These are phyloP conservation scores for Neodidymelliopsis sp. DNA, from an alignment of 2,329 filamentous ascomycete species.

Conservation along the genomic window DNA sequence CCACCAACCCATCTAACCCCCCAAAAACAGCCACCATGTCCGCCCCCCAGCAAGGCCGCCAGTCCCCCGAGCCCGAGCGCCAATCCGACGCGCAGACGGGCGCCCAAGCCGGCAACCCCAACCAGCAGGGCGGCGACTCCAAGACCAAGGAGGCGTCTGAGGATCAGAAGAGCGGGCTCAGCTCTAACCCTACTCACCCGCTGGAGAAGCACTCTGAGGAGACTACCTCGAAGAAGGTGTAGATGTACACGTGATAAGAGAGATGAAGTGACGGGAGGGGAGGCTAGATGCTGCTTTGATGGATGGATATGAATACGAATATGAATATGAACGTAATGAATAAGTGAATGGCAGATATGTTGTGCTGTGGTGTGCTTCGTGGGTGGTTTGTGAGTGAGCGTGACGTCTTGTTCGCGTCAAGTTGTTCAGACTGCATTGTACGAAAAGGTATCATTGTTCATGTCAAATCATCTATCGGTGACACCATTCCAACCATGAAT, in stretches of 20 bases:
- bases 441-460: too few relatives aligned
- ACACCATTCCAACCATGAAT: too few relatives aligned
- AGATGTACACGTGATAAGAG: not conserved
- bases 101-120: constrained; percentile 64
- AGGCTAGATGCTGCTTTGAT: too few relatives aligned
- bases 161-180: constrained; percentile 53
- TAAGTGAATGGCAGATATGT: too few relatives aligned
- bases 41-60: constrained; percentile 68
- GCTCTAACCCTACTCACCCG: constrained; percentile 71
- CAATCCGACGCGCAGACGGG: constrained; percentile 71
- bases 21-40: constrained; percentile 68
- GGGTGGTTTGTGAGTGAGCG: too few relatives aligned
- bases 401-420: too few relatives aligned
- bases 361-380: too few relatives aligned
- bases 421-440: too few relatives aligned
- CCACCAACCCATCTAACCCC: too few relatives aligned
- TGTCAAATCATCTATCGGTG: too few relatives aligned
- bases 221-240: constrained; percentile 64
- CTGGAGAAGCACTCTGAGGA: constrained; percentile 68
- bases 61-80: constrained; percentile 78
- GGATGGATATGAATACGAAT: too few relatives aligned
- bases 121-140: constrained; percentile 57
- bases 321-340: too few relatives aligned
- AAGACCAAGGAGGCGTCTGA: constrained; percentile 50
- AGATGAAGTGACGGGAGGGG: not conserved